Evolutionary conservation across 768 basidiomycete species (phyloP).

Genomic region (Macrolepiota fuliginosa): DNA sequence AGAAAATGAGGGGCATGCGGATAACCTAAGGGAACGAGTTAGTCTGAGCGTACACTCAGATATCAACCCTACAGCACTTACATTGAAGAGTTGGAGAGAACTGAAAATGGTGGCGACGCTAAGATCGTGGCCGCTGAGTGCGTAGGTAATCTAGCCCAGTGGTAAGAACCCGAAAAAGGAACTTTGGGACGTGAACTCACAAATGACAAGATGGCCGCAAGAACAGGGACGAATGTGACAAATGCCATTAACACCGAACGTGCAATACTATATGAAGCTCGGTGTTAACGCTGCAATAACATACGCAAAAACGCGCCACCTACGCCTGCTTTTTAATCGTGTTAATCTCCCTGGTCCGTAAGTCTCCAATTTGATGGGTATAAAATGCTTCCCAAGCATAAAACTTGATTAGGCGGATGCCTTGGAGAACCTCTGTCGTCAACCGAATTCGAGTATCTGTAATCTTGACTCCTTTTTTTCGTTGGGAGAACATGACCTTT

Average conservation of each 20-base stretch:
- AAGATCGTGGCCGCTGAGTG: slow-evolving; percentile 51
- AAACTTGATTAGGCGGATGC: slow-evolving; percentile 63
- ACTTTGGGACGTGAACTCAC: slow-evolving; percentile 30
- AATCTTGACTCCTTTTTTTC: slow-evolving; percentile 55
- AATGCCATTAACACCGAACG: slow-evolving; percentile 37
- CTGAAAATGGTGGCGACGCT: slow-evolving; percentile 55
- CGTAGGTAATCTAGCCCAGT: slow-evolving; percentile 54
- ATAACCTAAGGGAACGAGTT: slow-evolving; percentile 40
- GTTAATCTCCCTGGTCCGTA: slow-evolving; percentile 37
- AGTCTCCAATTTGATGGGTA: slow-evolving; percentile 34
- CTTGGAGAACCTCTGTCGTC: slow-evolving; percentile 65
- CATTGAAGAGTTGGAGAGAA: slow-evolving; percentile 59
- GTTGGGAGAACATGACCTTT: slow-evolving; percentile 48
- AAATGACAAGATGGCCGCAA: slow-evolving; percentile 50
- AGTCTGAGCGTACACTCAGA: background rate
- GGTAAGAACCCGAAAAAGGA: background rate
- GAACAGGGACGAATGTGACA: slow-evolving; percentile 49
- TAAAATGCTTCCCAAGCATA: slow-evolving; percentile 62
- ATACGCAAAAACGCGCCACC: slow-evolving; percentile 14
- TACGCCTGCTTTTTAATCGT: slow-evolving; percentile 38
- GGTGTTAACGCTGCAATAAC: background rate
- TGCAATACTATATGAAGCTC: slow-evolving; percentile 27
- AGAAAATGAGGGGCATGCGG: slow-evolving; percentile 52
- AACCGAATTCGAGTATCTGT: slow-evolving; percentile 68
- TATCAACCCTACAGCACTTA: slow-evolving; percentile 19